phyloP scores from a whole-genome alignment of 1,284 basidiomycete genomes.

The Meira nashicola region DNA sequence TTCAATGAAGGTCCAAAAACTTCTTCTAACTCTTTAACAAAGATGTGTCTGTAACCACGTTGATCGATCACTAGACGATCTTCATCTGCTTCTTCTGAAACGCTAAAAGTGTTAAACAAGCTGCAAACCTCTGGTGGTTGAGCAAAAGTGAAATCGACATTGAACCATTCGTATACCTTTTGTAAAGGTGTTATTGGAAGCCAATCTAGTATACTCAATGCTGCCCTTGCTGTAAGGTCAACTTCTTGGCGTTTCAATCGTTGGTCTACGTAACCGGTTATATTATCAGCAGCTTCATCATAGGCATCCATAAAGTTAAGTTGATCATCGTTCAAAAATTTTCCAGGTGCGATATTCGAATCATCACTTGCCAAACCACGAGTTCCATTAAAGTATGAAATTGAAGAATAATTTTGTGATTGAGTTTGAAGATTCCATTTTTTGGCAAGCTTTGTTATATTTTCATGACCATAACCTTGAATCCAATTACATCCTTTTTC shows the following conservation, averaged over 20 bases:
- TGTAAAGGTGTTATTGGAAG: background rate
- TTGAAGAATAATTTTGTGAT: background rate
- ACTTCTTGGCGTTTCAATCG: background rate
- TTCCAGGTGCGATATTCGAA: background rate
- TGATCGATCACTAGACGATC: background rate
- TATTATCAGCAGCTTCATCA: background rate
- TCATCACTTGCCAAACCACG: background rate
- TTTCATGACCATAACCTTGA: background rate
- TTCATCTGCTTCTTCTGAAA: background rate
- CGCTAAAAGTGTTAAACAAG: background rate
- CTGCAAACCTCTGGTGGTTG: background rate
- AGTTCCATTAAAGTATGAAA: background rate
- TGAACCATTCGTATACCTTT: background rate
- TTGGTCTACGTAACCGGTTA: background rate
- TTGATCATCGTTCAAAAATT: background rate
- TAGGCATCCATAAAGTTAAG: background rate
- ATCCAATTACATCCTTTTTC: constrained; percentile 4
- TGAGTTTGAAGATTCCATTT: background rate
- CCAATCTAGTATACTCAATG: background rate
- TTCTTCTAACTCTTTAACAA: background rate
- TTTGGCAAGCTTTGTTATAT: background rate
- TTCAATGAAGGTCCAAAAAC: background rate
- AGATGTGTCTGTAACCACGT: background rate
- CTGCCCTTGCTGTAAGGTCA: background rate
- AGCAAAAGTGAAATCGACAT: constrained; percentile 1